A percentile compares a stretch with the other conserved stretches of the same genome.
phyloP scores from a whole-genome alignment of 164 flowering plant species.

The Hamamelis virginiana region DNA sequence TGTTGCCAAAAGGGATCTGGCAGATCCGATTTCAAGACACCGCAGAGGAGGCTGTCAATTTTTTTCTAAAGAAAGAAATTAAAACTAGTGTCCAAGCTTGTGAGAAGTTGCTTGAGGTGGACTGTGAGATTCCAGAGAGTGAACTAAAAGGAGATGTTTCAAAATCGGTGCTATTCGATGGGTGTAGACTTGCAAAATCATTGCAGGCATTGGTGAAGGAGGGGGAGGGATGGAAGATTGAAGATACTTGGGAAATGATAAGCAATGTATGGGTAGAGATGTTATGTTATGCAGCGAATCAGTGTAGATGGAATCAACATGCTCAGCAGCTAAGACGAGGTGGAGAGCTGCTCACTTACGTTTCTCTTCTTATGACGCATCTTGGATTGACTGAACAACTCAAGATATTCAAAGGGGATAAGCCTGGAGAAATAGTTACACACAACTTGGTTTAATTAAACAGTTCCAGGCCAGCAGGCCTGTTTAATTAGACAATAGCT shows the following conservation, averaged over 20 bases:
- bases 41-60: conserved; percentile 10
- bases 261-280: too few species aligned
- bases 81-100: not conserved
- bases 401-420: too few species aligned
- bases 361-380: not conserved
- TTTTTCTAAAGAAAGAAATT: conserved; percentile 3
- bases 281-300: too few species aligned
- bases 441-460: too few species aligned
- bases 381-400: too few species aligned
- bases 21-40: conserved; percentile 20
- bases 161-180: conserved; percentile 4
- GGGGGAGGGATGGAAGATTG: too few species aligned
- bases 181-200: too few species aligned
- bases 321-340: not conserved
- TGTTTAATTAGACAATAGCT: too few species aligned
- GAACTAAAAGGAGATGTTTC: conserved; percentile 15
- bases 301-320: not conserved
- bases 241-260: too few species aligned
- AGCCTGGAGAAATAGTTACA: too few species aligned
- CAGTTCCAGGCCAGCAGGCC: too few species aligned
- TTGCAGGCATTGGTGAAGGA: too few species aligned
- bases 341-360: conserved; percentile 1
- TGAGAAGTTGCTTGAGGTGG: not conserved
- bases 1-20: conserved; percentile 8
- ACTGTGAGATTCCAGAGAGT: conserved; percentile 9